Conservation (phyloP, 768 basidiomycete genomes). For the Mycena albidolilacea region DNA sequence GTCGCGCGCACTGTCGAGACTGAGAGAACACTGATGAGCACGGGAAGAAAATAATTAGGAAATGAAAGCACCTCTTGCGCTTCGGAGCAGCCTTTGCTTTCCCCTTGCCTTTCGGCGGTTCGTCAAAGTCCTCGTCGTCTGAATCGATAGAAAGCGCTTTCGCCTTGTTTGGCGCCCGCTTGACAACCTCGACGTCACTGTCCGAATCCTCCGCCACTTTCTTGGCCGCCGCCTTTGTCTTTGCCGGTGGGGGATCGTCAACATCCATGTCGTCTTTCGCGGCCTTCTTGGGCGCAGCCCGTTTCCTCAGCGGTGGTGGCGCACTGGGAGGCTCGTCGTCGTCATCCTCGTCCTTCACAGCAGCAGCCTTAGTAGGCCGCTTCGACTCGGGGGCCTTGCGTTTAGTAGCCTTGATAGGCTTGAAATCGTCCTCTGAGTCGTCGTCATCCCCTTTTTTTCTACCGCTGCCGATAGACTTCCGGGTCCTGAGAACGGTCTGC, state of each 20-base stretch:
- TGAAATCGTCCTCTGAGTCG: slow-evolving; percentile 64
- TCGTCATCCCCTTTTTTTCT: slow-evolving; percentile 44
- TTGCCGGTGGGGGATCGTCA: slow-evolving; percentile 41
- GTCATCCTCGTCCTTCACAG: slow-evolving; percentile 41
- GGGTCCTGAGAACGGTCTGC: slow-evolving; percentile 61
- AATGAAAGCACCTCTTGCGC: slow-evolving; percentile 74
- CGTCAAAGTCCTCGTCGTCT: slow-evolving; percentile 32
- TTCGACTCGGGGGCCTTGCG: slow-evolving; percentile 54
- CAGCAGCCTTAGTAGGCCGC: slow-evolving; percentile 30
- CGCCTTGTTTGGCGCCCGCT: slow-evolving; percentile 37
- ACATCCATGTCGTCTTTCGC: slow-evolving; percentile 46
- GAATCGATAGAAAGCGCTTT: slow-evolving; percentile 31
- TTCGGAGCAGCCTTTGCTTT: slow-evolving; percentile 66
- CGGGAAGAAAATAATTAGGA: neutral
- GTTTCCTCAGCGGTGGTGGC: slow-evolving; percentile 46
- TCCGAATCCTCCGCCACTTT: slow-evolving; percentile 55
- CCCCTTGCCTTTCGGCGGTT: slow-evolving; percentile 42
- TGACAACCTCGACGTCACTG: slow-evolving; percentile 49
- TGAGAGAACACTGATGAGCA: slow-evolving; percentile 1
- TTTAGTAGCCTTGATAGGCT: slow-evolving; percentile 62
- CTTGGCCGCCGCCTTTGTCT: slow-evolving; percentile 38
- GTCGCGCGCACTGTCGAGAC: slow-evolving; percentile 50
- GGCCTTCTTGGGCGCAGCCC: slow-evolving; percentile 44
- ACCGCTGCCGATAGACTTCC: slow-evolving; percentile 58
- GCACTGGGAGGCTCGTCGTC: slow-evolving; percentile 38